phyloP scores from a whole-genome alignment of 2,329 filamentous ascomycete genomes.

The Phymatotrichopsis omnivora region DNA sequence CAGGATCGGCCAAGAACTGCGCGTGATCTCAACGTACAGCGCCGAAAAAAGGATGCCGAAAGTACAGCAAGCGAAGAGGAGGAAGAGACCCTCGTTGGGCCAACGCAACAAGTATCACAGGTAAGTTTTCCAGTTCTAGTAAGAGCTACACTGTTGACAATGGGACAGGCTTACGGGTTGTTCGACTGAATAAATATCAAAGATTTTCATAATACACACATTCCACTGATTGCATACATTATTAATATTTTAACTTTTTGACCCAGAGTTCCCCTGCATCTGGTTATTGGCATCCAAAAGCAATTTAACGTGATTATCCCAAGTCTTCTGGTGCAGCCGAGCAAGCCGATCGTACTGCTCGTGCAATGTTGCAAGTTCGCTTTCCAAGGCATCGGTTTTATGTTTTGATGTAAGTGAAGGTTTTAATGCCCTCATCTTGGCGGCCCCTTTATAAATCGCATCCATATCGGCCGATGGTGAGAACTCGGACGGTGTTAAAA shows the following conservation, averaged over 20 bases:
- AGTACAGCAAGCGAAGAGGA: constrained; percentile 14
- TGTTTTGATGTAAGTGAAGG: constrained; percentile 16
- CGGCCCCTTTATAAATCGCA: constrained; percentile 19
- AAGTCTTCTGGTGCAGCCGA: constrained; percentile 29
- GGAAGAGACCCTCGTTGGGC: constrained; percentile 12
- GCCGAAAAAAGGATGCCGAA: constrained; percentile 24
- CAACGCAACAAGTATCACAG: constrained; percentile 22
- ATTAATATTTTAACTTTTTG: too few species aligned
- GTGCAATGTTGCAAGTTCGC: constrained; percentile 28
- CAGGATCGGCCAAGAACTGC: constrained; percentile 7
- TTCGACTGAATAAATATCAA: too few species aligned
- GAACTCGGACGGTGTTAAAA: constrained; percentile 23
- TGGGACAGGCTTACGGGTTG: too few species aligned
- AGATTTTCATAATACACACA: too few species aligned
- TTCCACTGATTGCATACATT: too few species aligned
- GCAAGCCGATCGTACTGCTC: constrained; percentile 29
- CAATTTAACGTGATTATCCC: constrained; percentile 27
- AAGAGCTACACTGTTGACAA: too few species aligned
- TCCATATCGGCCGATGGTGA: constrained; percentile 24
- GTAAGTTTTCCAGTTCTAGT: too few species aligned
- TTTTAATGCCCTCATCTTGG: constrained; percentile 22
- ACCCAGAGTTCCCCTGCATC: constrained; percentile 23
- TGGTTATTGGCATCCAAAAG: constrained; percentile 24
- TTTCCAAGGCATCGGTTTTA: constrained; percentile 26
- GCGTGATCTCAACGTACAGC: too few species aligned